Evolutionary conservation across 345 rosid species (phyloP).

Genomic region (Laguncularia racemosa): DNA sequence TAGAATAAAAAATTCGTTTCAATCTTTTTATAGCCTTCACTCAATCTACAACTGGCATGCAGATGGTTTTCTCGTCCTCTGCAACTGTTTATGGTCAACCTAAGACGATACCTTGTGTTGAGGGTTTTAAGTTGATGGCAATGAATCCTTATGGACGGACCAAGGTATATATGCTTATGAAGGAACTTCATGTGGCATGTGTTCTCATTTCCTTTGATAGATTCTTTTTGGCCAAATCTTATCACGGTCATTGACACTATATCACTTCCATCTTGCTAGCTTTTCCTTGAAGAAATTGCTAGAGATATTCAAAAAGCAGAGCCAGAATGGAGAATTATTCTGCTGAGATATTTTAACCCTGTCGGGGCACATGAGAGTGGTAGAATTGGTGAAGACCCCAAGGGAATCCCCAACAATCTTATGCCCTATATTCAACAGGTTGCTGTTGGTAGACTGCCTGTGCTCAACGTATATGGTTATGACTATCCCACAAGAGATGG

Average conservation of each 20-base stretch:
- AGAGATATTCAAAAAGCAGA: constrained; percentile 78
- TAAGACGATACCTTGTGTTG: constrained; percentile 71
- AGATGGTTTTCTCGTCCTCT: constrained; percentile 98
- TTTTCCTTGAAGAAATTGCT: constrained; percentile 89
- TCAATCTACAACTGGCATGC: not conserved
- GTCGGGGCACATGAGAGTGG: constrained; percentile 97
- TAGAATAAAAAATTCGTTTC: too few species aligned
- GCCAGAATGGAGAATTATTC: constrained; percentile 78
- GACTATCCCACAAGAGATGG: constrained; percentile 94
- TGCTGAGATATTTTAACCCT: constrained; percentile 91
- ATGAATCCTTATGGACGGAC: constrained; percentile 96
- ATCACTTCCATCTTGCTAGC: constrained; percentile 25
- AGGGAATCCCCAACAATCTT: constrained; percentile 85
- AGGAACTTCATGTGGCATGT: constrained; percentile 21
- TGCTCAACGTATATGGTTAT: constrained; percentile 82
- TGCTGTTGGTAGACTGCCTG: constrained; percentile 86
- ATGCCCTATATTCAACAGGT: constrained; percentile 99
- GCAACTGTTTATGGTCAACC: constrained; percentile 98
- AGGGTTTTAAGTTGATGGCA: constrained; percentile 60
- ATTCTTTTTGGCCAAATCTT: not conserved
- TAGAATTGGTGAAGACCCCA: constrained; percentile 92
- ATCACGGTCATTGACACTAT: constrained; percentile 2
- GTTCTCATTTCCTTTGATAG: not conserved
- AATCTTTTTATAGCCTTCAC: not conserved
- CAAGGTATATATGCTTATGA: constrained; percentile 39